phyloP scores from a whole-genome alignment of 1,284 basidiomycete species.

The Apiotrichum laibachii region DNA sequence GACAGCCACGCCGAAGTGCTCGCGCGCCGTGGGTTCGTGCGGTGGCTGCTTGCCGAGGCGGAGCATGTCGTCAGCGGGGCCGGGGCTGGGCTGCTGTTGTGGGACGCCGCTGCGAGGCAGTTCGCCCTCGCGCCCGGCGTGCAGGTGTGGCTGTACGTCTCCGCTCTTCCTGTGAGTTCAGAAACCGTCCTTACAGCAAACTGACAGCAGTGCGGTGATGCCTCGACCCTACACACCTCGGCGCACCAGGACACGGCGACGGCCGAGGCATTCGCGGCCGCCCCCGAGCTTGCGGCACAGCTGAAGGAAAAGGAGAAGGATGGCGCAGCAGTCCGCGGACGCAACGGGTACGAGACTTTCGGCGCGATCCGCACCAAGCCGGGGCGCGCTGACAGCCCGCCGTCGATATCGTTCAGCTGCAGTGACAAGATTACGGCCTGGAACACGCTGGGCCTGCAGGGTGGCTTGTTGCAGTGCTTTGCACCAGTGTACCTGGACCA shows the following conservation, averaged over 20 bases:
- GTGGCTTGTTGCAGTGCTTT: conserved; percentile 64
- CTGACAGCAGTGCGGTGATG: conserved; percentile 71
- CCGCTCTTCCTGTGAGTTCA: conserved; percentile 77
- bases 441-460: conserved; percentile 79
- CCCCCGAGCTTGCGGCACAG: conserved; percentile 20
- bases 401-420: conserved; percentile 78
- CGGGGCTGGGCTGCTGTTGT: conserved; percentile 15
- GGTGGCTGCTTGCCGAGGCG: conserved; percentile 77
- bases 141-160: conserved; percentile 71
- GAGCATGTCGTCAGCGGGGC: conserved; percentile 33
- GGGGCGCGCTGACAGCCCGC: conserved; percentile 74
- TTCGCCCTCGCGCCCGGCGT: conserved; percentile 59
- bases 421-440: conserved; percentile 86
- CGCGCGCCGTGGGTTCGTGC: conserved; percentile 70
- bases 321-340: conserved; percentile 61
- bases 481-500: conserved; percentile 63
- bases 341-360: conserved; percentile 69
- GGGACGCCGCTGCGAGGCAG: conserved; percentile 24
- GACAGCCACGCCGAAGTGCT: conserved; percentile 90
- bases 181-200: background rate
- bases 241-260: conserved; percentile 65
- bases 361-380: conserved; percentile 85
- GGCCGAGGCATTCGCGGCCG: conserved; percentile 55
- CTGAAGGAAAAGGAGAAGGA: background rate
- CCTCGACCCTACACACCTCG: conserved; percentile 75